Conservation (phyloP, 2,329 filamentous ascomycete genomes). For the Cucurbitaria berberidis region DNA sequence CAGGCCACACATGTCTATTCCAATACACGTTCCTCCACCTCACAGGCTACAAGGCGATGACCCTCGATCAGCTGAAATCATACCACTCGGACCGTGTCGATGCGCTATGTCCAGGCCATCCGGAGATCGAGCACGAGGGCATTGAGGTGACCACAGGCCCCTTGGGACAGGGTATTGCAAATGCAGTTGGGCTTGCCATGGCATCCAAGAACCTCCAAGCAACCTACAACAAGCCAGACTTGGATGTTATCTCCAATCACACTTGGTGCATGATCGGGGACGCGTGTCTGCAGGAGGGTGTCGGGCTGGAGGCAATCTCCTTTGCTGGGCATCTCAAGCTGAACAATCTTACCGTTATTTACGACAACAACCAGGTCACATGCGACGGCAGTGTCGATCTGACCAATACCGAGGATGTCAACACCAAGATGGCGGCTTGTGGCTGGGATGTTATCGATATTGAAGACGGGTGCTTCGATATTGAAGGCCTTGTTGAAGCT, state of each 20-base stretch:
- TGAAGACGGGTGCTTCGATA: constrained; percentile 59
- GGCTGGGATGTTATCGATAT: constrained; percentile 64
- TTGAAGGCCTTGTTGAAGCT: constrained; percentile 55
- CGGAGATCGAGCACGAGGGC: constrained; percentile 64
- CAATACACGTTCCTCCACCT: constrained; percentile 63
- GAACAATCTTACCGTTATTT: constrained; percentile 64
- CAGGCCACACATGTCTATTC: constrained; percentile 61
- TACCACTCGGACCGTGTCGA: constrained; percentile 59
- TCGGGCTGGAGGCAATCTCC: constrained; percentile 47
- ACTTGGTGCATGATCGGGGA: constrained; percentile 66
- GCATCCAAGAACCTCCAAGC: constrained; percentile 63
- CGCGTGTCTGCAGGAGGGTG: constrained; percentile 65
- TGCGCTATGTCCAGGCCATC: constrained; percentile 61
- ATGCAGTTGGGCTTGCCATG: constrained; percentile 65
- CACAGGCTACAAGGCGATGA: constrained; percentile 61
- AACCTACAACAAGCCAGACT: constrained; percentile 59
- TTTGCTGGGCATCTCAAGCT: constrained; percentile 54
- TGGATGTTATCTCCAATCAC: constrained; percentile 57
- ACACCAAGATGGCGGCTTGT: constrained; percentile 63
- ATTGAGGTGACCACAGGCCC: constrained; percentile 67
- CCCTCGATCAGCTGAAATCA: constrained; percentile 62
- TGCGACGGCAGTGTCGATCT: constrained; percentile 64
- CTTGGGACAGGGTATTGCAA: constrained; percentile 65
- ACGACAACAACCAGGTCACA: constrained; percentile 67
- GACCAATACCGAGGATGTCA: constrained; percentile 63